Evolutionary conservation across 306 rosid genomes (phyloP), one percentile per base, ranked within the genome.

Genomic region (Abrus precatorius): DNA sequence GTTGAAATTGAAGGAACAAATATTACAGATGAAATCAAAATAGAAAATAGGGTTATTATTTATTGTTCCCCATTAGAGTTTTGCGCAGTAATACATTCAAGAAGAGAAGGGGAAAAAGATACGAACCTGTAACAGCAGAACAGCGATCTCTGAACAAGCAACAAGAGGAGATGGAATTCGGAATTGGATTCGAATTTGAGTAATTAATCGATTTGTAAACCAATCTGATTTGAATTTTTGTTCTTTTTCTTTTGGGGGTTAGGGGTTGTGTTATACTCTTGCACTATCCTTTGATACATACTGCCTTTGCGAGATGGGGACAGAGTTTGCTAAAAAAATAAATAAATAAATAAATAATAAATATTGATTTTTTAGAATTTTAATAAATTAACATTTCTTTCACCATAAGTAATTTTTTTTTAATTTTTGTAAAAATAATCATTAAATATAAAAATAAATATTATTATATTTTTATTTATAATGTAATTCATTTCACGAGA

Each of bases 1-100:
- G 20, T 45, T 74, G 47, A 62, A 56, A 74, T 67, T 56, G 72
- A 81, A 75, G 34, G 45, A 32, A 34, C 5, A 74, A 11, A 44
- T 3, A 55, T 65, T 44, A 56, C 13, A 44, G 50, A 4, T 43
- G 69, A 73, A 50, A 10, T 10, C 1, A 41, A 62, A 12, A 28
- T 9, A 0, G 8, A 69, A 29, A 72, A 69, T 38, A 7, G 0
- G 60, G 9, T 36, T 49, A 0, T 6, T 27, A 12, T 13, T 79
- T 27, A n/a, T 32, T 43, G 60, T 4, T 47, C 38, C 1, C 33
- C 28, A 3, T 32, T 50, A 0, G 36, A 20, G 9, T 72, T 33
- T 3, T n/a, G 32, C 45, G 78, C 14, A 48, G 53, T 38, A 14
- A 62, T 20, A 62, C 4, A 76, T 38, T 63, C 0, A 73, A 13